Evolutionary conservation across 106 monocot species (phyloP).

Genomic region (Dactylorhiza incarnata): DNA sequence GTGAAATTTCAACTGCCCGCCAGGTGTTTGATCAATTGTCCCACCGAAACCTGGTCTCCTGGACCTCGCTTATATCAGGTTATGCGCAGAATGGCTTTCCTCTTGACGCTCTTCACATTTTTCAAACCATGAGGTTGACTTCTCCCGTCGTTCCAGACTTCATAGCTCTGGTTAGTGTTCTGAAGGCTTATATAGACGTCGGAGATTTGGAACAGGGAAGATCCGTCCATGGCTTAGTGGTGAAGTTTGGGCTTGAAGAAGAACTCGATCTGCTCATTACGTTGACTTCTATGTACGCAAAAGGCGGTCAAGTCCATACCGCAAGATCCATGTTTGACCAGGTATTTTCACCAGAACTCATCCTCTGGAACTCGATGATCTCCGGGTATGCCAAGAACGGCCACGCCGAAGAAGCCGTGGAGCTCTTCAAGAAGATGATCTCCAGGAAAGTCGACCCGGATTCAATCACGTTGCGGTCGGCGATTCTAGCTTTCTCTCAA

Average conservation of each 20-base stretch:
- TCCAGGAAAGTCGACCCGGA: constrained; percentile 29
- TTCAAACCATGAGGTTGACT: constrained; percentile 28
- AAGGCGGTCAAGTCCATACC: constrained; percentile 38
- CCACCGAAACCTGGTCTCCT: constrained; percentile 46
- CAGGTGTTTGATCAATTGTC: constrained; percentile 29
- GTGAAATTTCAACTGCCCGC: constrained; percentile 18
- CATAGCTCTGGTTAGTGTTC: constrained; percentile 46
- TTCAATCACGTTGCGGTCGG: constrained; percentile 57
- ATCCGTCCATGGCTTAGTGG: constrained; percentile 37
- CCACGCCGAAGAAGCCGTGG: constrained; percentile 38
- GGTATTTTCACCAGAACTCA: constrained; percentile 21
- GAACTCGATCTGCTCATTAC: constrained; percentile 47
- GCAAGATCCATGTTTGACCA: constrained; percentile 47
- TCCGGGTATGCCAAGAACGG: constrained; percentile 83
- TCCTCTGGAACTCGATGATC: constrained; percentile 86
- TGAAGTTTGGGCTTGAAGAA: constrained; percentile 48
- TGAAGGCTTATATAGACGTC: constrained; percentile 58
- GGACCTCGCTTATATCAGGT: constrained; percentile 66
- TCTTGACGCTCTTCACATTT: constrained; percentile 31
- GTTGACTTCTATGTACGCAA: constrained; percentile 66
- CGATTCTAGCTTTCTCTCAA: constrained; percentile 49
- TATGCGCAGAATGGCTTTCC: constrained; percentile 47
- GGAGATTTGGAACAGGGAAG: constrained; percentile 38
- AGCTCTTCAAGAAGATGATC: constrained; percentile 41
- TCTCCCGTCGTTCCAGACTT: constrained; percentile 43